Base-by-base conservation (phyloP, 805 yeast species). In the Wickerhamiella sorbophila region DNA sequence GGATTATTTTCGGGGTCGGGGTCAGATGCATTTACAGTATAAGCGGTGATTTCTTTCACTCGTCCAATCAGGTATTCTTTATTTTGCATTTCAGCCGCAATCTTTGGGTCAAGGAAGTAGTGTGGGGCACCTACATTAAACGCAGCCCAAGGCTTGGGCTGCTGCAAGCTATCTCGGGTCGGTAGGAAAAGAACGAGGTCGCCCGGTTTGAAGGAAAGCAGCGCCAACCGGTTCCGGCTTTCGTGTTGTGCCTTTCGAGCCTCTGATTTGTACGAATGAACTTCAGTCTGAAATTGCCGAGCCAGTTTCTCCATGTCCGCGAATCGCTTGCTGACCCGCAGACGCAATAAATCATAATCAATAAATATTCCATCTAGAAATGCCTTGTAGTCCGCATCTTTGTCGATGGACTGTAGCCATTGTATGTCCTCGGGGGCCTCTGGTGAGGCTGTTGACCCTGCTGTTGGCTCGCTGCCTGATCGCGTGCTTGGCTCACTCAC, bases 291-390 rank as follows among this genome's bases (percentile, higher is more conserved):
- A 45, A 83, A 68, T 54, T 75, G 81, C 53, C 91, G 77, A 2
- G 97, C 97, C 51, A 87, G 68, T 4, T 79, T 74, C 57, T 91
- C 97, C 39, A 88, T 93, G 54, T 88, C 97, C 42, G 72, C 74
- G 53, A 91, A 87, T 44, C 98, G 66, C 55, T 79, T 76, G 31
- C 77, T 69, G 2, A 86, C 72, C 12, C 73, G 63, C 12, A 62
- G 57, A 31, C 64, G 62, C 41, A 57, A 57, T 14, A 54, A 55
- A 20, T 61, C 62, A 51, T 60, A 67, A 43, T 67, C 69, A 10
- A 53, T 48, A 33, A 60, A 60, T 20, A 63, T 49, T 41, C 53
- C 56, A 29, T 50, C 52, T 18, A 54, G 41, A 35, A 59, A 54
- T 36, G 40, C 37, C 5, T 44, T 42, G 40, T 46, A 57, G 15